These are phyloP conservation scores for Plasmodium sp. DNA, from an alignment of 169 alveolate species.

Conservation along the genomic window DNA sequence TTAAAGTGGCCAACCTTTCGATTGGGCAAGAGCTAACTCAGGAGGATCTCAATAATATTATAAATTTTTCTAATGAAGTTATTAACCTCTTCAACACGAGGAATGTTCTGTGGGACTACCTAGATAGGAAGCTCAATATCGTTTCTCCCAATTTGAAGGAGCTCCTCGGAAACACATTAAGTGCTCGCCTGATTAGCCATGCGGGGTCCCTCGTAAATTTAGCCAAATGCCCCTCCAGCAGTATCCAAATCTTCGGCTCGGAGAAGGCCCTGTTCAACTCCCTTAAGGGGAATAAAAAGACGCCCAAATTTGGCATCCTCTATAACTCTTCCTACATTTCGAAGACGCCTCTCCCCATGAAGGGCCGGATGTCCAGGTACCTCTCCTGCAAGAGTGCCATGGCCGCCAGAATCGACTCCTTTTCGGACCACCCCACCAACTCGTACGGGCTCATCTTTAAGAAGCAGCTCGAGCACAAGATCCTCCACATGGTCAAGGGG, in stretches of 20 bases:
- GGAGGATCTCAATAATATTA: conserved; percentile 92
- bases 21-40: conserved; percentile 97
- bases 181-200: conserved; percentile 97
- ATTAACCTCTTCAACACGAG: conserved; percentile 91
- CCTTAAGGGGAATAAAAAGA: conserved; percentile 95
- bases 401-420: conserved; percentile 97
- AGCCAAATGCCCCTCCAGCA: conserved; percentile 97
- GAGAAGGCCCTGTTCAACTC: conserved; percentile 99
- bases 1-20: conserved; percentile 92
- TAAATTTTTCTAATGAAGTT: conserved; percentile 93
- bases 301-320: conserved; percentile 99
- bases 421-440: conserved; percentile 85
- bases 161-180: conserved; percentile 96
- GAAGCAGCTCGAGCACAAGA: conserved; percentile 96
- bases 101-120: conserved; percentile 90
- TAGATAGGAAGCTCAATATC: conserved; percentile 91
- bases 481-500: conserved; percentile 90
- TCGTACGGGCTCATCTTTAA: conserved; percentile 95
- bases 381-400: conserved; percentile 98
- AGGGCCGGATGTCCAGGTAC: conserved; percentile 97
- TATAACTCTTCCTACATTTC: conserved; percentile 97
- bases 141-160: conserved; percentile 99
- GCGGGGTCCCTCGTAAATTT: conserved; percentile 96
- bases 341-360: conserved; percentile 94
- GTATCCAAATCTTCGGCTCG: conserved; percentile 97